Evolutionary conservation across 2,329 filamentous ascomycete species (phyloP), one percentile per base, ranked within the genome.

Genomic region (Claviceps fusiformis): DNA sequence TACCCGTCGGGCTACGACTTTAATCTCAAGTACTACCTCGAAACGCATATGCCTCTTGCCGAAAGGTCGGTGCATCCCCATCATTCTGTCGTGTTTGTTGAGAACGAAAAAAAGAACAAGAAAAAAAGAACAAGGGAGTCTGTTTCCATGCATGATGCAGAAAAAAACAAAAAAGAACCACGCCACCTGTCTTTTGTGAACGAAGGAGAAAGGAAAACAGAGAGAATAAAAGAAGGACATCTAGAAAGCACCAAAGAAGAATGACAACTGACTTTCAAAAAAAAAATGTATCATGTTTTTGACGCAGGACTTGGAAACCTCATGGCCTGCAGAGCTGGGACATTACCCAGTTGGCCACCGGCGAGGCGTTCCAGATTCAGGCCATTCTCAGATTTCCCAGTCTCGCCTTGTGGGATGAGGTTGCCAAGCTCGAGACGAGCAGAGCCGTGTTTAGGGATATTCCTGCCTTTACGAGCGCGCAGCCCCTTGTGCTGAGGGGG

Each of bases 1-100:
- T 65, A 65, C 13, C 63, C 63, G 0, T 63, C 63, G 33, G 63
- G 63, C 52, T 57, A 57, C 15, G 52, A 60, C 17, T 65, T 65
- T 46, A 60, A 65, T 58, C 54, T 60, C 43, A 57, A 63, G 19
- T 65, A 65, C 47, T 65, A 65, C 50, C 33, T 64, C 8, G 57
- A 60, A 48, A 62, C 53, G 35, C 63, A 65, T 45, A 64, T 65
- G 63, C 61, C 63, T 52, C 59, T 65, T 11, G 61, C 60, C 9
- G 37, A 53, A 31, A 46, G 56, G 63, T 64, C 54, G 54, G 62
- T 61, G 2, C 51, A 29, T 19, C 41, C 15, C 41, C 15, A 33
- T 33, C 31, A 33, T 1, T 33, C 31, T 33, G 24, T 24, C 24
- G 24, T 33, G 31, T 33, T 9, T 9, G 35, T 10, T 37, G 35